phyloP scores from a whole-genome alignment of 352 stramenopile genomes.

The Halophytophthora polymorphica region DNA sequence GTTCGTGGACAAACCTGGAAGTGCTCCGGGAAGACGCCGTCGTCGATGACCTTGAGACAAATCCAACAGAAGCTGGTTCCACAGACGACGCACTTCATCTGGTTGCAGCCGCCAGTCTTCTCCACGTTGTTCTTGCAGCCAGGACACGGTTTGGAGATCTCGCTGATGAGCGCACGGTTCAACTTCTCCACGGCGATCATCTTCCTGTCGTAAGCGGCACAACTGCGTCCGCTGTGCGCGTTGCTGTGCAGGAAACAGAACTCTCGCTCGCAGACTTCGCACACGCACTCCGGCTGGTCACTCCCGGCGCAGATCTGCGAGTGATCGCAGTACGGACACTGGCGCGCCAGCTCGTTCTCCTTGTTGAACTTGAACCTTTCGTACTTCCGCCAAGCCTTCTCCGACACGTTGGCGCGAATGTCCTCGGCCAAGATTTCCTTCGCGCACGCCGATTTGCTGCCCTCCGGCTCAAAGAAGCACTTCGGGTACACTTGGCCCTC shows the following conservation, averaged over 20 bases:
- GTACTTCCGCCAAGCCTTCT: conserved; percentile 69
- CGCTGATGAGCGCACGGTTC: conserved; percentile 72
- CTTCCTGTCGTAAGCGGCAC: conserved; percentile 72
- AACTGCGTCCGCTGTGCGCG: conserved; percentile 66
- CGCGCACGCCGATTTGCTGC: conserved; percentile 34
- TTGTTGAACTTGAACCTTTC: conserved; percentile 85
- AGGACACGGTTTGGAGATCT: conserved; percentile 85
- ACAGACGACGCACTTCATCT: conserved; percentile 88
- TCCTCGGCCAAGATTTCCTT: conserved; percentile 39
- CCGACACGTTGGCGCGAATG: conserved; percentile 43
- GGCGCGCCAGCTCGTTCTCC: conserved; percentile 51
- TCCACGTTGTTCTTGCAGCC: conserved; percentile 87
- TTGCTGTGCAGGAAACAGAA: conserved; percentile 90
- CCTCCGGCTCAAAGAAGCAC: conserved; percentile 57
- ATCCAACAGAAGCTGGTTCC: conserved; percentile 89
- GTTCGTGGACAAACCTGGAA: conserved; percentile 47
- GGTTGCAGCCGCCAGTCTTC: conserved; percentile 90
- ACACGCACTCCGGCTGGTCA: conserved; percentile 41
- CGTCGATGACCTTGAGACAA: conserved; percentile 78
- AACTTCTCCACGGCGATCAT: conserved; percentile 83
- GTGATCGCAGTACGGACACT: conserved; percentile 59
- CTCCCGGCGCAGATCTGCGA: conserved; percentile 49
- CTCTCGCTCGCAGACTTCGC: conserved; percentile 35
- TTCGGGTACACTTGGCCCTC: conserved; percentile 69
- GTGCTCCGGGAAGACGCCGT: conserved; percentile 81